Base-by-base conservation (phyloP, 768 basidiomycete genomes). In the Clitopilus hobsonii region DNA sequence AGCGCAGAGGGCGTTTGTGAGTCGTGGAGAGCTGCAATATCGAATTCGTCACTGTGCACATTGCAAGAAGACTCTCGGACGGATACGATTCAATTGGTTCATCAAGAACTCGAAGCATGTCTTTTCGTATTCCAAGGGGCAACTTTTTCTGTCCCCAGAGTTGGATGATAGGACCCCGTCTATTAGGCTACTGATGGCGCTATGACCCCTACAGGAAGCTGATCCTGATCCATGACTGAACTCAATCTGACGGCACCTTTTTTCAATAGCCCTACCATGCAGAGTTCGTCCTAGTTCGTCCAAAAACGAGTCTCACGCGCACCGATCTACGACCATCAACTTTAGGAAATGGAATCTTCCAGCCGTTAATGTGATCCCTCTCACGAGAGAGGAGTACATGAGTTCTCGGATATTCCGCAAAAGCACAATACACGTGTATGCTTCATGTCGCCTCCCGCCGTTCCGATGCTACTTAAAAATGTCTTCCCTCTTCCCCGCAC, bases 371-470 rank as follows among this genome's bases (percentile, higher is more conserved):
- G 41, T 45, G 41, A 45, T 45, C 41, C 41, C 41, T 45, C 41
- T 45, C 32, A 36, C 32, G 32, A 38, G 41, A 52, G 56, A 20
- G 32, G 36, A 53, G 41, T 53, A 48, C 59, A 60, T 53, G 59
- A 58, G 59, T 55, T 38, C 20, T 38, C 20, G 32, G 53, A 25
- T 54, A 56, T 57, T 60, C 55, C 53, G 51, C 41, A 45, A 45
- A 45, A 45, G 41, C 22, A 38, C 28, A 30, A 29, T 57, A 63
- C 72, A 72, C 72, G 72, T 74, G 72, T 62, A 59, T 63, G 56
- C 68, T 66, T 71, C 72, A 71, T 73, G 72, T 68, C 60, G 59
- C 63, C 63, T 67, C 62, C 61, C n/a, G n/a, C n/a, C 41, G 41
- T 45, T 20, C 41, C 41, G 41, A 48, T 52, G 56, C 56, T 66